Conservation (phyloP, 2,329 filamentous ascomycete genomes). For the Phialemonium atrogriseum region DNA sequence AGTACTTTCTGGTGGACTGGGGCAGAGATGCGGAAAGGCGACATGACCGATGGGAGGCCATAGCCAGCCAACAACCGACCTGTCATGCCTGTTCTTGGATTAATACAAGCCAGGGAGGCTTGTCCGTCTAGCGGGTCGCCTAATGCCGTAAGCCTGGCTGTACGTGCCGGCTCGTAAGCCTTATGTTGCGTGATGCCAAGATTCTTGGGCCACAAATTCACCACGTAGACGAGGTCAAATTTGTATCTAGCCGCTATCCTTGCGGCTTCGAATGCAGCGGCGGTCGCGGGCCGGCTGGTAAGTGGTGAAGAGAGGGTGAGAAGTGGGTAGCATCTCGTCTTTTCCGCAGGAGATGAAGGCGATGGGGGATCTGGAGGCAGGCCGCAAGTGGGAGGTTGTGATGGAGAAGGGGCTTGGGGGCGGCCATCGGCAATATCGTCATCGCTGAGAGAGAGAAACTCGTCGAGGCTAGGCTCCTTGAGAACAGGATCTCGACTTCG, state of each 20-base stretch:
- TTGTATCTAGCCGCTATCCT: slow-evolving; percentile 47
- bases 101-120: slow-evolving; percentile 4
- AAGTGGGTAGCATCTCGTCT: slow-evolving; percentile 19
- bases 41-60: slow-evolving; percentile 40
- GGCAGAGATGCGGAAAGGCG: slow-evolving; percentile 43
- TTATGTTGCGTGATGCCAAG: slow-evolving; percentile 11
- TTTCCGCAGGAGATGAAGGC: slow-evolving; percentile 5
- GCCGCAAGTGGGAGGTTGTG: slow-evolving; percentile 8
- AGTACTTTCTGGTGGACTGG: slow-evolving; percentile 43
- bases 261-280: slow-evolving; percentile 45
- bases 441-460: slow-evolving; percentile 46
- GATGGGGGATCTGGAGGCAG: slow-evolving; percentile 11
- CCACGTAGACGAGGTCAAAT: slow-evolving; percentile 51
- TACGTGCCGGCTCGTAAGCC: no score
- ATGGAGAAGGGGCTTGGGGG: background rate
- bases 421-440: slow-evolving; percentile 46
- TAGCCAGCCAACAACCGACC: slow-evolving; percentile 48
- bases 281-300: slow-evolving; percentile 32
- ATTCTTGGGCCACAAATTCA: slow-evolving; percentile 46
- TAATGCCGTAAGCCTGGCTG: slow-evolving; percentile 11
- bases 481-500: slow-evolving; percentile 28
- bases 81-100: slow-evolving; percentile 22
- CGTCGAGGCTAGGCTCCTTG: slow-evolving; percentile 42
- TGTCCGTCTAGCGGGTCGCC: slow-evolving; percentile 1
- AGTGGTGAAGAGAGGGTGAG: slow-evolving; percentile 37